A percentile compares a stretch with the other conserved stretches of the same genome.
These are phyloP conservation scores for Myochromella boudieri DNA, from an alignment of 768 basidiomycete genomes.

Conservation along the genomic window DNA sequence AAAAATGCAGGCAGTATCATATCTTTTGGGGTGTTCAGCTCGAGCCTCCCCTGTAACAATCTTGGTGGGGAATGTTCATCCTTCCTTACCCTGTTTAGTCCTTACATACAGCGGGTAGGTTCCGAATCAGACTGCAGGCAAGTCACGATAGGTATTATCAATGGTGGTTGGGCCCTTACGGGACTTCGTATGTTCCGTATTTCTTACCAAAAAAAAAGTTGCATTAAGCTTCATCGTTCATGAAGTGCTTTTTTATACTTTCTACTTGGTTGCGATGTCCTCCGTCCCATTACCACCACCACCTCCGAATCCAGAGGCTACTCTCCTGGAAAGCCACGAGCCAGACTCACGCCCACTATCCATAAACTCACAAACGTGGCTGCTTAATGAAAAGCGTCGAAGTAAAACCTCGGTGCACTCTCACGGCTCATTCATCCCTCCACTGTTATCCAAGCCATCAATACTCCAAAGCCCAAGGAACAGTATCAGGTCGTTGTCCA, in stretches of 20 bases:
- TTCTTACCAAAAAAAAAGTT: not conserved
- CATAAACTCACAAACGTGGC: slow-evolving; percentile 8
- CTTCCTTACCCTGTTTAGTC: too few relatives aligned
- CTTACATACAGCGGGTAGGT: slow-evolving; percentile 16
- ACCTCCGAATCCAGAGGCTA: slow-evolving; percentile 23
- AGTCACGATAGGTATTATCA: slow-evolving; percentile 26
- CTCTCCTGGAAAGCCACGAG: slow-evolving; percentile 14
- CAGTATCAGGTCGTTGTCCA: not conserved
- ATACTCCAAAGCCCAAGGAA: not conserved
- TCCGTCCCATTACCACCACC: slow-evolving; percentile 25
- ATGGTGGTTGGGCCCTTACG: slow-evolving; percentile 30
- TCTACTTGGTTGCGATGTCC: slow-evolving; percentile 28
- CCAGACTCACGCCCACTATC: slow-evolving; percentile 4
- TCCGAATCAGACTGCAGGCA: slow-evolving; percentile 28
- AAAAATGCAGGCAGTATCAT: slow-evolving; percentile 29
- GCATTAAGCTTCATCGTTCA: not conserved
- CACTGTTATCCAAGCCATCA: slow-evolving; percentile 2
- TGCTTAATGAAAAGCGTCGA: slow-evolving; percentile 1
- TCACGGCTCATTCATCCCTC: slow-evolving; percentile 6
- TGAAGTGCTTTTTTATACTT: slow-evolving; percentile 29
- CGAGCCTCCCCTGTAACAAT: slow-evolving; percentile 34
- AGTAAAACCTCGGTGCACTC: slow-evolving; percentile 2
- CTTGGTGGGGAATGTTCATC: slow-evolving; percentile 22
- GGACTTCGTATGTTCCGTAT: slow-evolving; percentile 31
- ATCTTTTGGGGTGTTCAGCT: slow-evolving; percentile 27